These are phyloP conservation scores for Paraleonurus japonicus DNA, from an alignment of 257 asterid genomes.

Conservation along the genomic window DNA sequence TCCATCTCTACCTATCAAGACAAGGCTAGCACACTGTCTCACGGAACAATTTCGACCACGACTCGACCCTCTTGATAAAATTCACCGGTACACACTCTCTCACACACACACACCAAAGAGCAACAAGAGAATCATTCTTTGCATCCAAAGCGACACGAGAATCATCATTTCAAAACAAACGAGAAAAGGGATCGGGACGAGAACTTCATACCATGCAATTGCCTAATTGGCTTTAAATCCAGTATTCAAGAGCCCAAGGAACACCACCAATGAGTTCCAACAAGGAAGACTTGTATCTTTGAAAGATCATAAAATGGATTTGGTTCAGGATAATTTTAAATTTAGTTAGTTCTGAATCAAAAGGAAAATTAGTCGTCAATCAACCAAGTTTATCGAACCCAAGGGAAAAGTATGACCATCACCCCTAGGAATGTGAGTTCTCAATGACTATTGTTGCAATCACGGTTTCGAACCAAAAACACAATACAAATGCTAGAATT, in stretches of 20 bases:
- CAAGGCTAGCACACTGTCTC: not conserved
- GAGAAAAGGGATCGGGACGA: not conserved
- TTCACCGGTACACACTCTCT: not conserved
- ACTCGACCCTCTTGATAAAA: not conserved
- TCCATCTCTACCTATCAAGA: not conserved
- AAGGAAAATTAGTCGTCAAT: slow-evolving; percentile 26
- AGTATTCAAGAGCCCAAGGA: slow-evolving; percentile 8
- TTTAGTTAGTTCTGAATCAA: not conserved
- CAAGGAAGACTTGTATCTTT: slow-evolving; percentile 2
- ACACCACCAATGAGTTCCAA: slow-evolving; percentile 2
- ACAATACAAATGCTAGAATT: no score
- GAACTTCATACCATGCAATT: slow-evolving; percentile 22
- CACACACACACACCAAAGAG: not conserved
- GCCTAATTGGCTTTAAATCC: slow-evolving; percentile 13
- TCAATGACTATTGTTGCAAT: no score
- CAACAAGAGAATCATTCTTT: not conserved
- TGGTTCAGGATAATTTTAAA: not conserved
- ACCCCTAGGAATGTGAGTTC: no score
- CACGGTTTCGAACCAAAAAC: no score
- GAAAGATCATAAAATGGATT: slow-evolving; percentile 1
- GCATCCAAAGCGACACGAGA: slow-evolving; percentile 17
- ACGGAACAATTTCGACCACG: not conserved
- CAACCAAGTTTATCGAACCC: no score
- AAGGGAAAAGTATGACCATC: no score
- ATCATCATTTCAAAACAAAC: slow-evolving; percentile 19